Base-by-base conservation (phyloP, 805 yeast species). In the Candida ortonii region DNA sequence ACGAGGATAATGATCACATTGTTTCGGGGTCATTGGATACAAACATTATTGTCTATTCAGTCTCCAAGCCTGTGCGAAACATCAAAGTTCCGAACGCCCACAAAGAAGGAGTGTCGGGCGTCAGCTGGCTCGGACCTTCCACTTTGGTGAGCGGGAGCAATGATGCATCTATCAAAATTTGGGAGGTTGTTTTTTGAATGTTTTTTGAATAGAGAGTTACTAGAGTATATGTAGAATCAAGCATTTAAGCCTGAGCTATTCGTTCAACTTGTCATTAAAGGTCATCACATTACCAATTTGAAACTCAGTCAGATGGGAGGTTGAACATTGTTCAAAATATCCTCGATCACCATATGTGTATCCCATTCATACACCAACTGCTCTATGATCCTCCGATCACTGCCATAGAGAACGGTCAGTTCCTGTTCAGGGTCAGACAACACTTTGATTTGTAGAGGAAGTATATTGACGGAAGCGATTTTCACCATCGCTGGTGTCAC, bases 1-100 rank as follows among this genome's bases (percentile, higher is more conserved):
- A 80, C 28, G 65, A 65, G 7, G 88, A 83, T 47, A 80, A 84
- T 37, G 77, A 80, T 47, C 78, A 73, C 47, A 71, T 84, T 27
- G 84, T 80, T 14, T 78, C 90, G 39, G 93, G 83, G 1, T 85
- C 96, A 0, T 65, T 87, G 38, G 99, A 93, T 56, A 80, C 95
- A 6, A 80, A 81, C 42, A 64, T 93, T 28, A 79, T 78, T 44
- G 66, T 93, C 11, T 93, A 88, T 60, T 82, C 89, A 13, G 89
- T 86, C 25, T 73, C 71, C 22, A 77, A 71, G 46, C 95, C 97
- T 6, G 74, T 80, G 39, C 84, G 80, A 64, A 87, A 80, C 45
- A 64, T 84, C 50, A 86, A 87, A 62, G 59, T 64, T 24, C 64
- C 81, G 44, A 83, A 83, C 50, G 86, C 96, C 1, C 98, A 93